Conservation (phyloP, 2,329 filamentous ascomycete genomes). For the Lachnellula cervina region DNA sequence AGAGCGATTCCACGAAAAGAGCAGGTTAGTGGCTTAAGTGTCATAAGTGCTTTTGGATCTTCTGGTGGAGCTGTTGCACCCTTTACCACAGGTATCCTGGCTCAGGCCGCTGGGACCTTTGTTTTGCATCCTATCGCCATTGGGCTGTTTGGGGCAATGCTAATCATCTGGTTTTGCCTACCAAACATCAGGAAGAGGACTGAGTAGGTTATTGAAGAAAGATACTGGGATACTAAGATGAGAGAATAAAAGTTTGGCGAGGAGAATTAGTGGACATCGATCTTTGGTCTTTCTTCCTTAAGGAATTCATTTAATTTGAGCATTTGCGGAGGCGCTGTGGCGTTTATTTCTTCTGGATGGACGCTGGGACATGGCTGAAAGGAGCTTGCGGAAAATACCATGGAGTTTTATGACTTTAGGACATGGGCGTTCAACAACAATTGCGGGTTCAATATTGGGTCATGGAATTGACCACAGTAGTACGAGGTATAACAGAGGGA, state of each 20-base stretch:
- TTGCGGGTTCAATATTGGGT: background rate
- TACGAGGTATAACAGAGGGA: background rate
- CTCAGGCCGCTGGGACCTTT: constrained; percentile 42
- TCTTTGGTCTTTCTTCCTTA: background rate
- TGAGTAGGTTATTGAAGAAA: constrained; percentile 40
- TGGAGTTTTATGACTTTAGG: constrained; percentile 18
- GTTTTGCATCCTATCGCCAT: constrained; percentile 57
- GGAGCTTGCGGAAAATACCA: constrained; percentile 15
- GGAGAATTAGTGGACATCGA: background rate
- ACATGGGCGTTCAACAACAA: constrained; percentile 12
- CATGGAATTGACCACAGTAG: background rate
- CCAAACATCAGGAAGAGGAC: constrained; percentile 54
- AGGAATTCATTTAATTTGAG: background rate
- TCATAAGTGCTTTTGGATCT: constrained; percentile 66
- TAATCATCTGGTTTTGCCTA: constrained; percentile 58
- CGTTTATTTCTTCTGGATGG: constrained; percentile 14
- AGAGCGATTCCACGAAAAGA: constrained; percentile 53
- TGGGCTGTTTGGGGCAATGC: constrained; percentile 59
- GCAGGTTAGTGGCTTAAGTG: constrained; percentile 58
- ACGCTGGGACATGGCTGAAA: constrained; percentile 24
- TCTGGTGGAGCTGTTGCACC: constrained; percentile 63
- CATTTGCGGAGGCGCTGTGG: constrained; percentile 21
- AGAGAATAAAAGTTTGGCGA: background rate
- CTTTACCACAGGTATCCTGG: constrained; percentile 44
- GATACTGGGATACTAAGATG: background rate